These are phyloP conservation scores for Colletotrichum navitas DNA, from an alignment of 2,329 filamentous ascomycete species.

Conservation along the genomic window DNA sequence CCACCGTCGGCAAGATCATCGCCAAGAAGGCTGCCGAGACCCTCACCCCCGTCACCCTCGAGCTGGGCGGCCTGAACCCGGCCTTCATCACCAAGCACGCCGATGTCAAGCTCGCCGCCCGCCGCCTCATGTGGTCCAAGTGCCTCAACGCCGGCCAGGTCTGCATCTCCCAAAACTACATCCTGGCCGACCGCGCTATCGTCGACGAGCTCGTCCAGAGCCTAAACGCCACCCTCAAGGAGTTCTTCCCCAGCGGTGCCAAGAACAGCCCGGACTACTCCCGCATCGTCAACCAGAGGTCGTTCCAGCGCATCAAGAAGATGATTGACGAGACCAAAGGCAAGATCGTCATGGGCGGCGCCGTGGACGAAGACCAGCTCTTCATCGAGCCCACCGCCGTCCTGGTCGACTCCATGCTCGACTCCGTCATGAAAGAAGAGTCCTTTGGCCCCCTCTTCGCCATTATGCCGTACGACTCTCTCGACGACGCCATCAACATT, in stretches of 20 bases:
- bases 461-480: conserved; percentile 79
- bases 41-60: conserved; percentile 87
- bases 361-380: conserved; percentile 81
- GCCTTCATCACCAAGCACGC: conserved; percentile 90
- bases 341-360: conserved; percentile 88
- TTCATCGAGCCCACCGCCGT: conserved; percentile 96
- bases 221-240: conserved; percentile 76
- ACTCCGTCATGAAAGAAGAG: conserved; percentile 89
- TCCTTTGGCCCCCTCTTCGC: conserved; percentile 94
- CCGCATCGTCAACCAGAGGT: conserved; percentile 82
- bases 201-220: conserved; percentile 79
- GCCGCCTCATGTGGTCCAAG: conserved; percentile 91
- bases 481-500: conserved; percentile 88
- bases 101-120: conserved; percentile 83
- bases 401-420: conserved; percentile 75
- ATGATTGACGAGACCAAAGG: conserved; percentile 90
- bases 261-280: conserved; percentile 82
- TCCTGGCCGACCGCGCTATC: conserved; percentile 82
- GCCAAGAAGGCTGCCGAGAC: conserved; percentile 90
- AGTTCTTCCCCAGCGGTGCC: conserved; percentile 88
- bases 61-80: conserved; percentile 92
- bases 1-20: conserved; percentile 85
- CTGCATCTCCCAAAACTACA: conserved; percentile 94
- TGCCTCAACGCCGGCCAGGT: conserved; percentile 88
- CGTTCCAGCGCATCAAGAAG: conserved; percentile 86